A percentile compares a stretch with the other conserved stretches of the same genome.
Conservation (phyloP, 148 eudicot species). For the Diospyros lotus region DNA sequence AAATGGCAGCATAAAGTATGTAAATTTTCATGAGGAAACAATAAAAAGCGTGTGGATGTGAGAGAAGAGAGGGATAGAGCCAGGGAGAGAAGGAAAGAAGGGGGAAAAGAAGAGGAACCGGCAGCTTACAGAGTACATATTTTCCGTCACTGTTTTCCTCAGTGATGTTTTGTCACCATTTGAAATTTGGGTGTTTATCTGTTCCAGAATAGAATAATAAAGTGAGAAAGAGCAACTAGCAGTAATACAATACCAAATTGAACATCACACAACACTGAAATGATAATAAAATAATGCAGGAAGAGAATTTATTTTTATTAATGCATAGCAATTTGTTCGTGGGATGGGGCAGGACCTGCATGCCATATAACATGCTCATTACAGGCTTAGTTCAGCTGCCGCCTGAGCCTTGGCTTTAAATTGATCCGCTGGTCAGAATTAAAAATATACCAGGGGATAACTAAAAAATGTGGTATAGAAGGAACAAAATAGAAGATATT, state of each 20-base stretch:
- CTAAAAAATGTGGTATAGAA: background rate
- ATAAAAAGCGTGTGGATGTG: background rate
- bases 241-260: constrained; percentile 5
- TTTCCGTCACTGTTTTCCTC: constrained; percentile 87
- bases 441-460: background rate
- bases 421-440: constrained; percentile 6
- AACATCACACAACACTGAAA: background rate
- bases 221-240: constrained; percentile 8
- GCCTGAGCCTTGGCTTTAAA: constrained; percentile 3
- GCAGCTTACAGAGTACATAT: constrained; percentile 81
- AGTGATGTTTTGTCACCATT: constrained; percentile 68
- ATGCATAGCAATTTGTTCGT: constrained; percentile 1
- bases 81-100: background rate
- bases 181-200: constrained; percentile 72
- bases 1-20: background rate
- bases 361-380: background rate
- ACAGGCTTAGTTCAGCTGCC: background rate
- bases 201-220: constrained; percentile 9
- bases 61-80: background rate
- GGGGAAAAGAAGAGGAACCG: background rate
- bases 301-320: background rate
- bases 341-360: background rate
- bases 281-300: constrained; percentile 1
- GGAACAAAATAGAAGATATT: background rate
- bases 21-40: background rate